Evolutionary conservation across 768 basidiomycete genomes (phyloP).

Genomic region (Rhodocollybia butyracea): DNA sequence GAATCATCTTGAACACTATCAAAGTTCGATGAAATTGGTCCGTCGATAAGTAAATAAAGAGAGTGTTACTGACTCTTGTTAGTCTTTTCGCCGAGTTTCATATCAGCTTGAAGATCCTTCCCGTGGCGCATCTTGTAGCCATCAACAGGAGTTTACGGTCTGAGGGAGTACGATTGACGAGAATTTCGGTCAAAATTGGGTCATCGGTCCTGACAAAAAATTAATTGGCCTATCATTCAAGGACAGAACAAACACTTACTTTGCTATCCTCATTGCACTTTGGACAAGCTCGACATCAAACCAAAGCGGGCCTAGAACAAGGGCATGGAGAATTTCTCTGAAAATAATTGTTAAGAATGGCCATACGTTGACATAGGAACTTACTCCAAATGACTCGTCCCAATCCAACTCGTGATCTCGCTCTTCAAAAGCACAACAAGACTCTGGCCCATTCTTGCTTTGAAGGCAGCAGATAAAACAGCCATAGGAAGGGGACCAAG

Average conservation of each 20-base stretch:
- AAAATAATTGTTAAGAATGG: neutral
- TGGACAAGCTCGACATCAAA: constrained; percentile 6
- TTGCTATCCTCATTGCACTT: constrained; percentile 1
- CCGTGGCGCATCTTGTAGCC: constrained; percentile 5
- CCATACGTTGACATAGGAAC: neutral
- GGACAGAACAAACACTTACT: neutral
- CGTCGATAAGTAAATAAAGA: neutral
- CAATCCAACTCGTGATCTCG: too few species aligned
- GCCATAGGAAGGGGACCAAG: constrained; percentile 6
- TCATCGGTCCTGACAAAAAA: constrained; percentile 4
- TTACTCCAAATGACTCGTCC: constrained; percentile 1
- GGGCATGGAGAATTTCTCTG: constrained; percentile 4
- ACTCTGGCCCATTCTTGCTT: constrained; percentile 1
- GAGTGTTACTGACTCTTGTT: constrained; percentile 3
- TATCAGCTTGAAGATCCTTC: constrained; percentile 8
- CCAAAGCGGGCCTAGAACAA: constrained; percentile 4
- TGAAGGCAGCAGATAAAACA: neutral
- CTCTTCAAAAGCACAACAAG: constrained; percentile 1
- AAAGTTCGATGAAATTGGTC: neutral
- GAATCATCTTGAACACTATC: constrained; percentile 30
- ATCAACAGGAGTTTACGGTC: neutral
- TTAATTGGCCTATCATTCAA: too few species aligned
- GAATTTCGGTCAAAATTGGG: constrained; percentile 8
- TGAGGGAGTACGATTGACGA: constrained; percentile 10
- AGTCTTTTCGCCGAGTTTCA: constrained; percentile 11